Evolutionary conservation across 805 yeast genomes (phyloP).

Genomic region (Lachancea dasiensis): DNA sequence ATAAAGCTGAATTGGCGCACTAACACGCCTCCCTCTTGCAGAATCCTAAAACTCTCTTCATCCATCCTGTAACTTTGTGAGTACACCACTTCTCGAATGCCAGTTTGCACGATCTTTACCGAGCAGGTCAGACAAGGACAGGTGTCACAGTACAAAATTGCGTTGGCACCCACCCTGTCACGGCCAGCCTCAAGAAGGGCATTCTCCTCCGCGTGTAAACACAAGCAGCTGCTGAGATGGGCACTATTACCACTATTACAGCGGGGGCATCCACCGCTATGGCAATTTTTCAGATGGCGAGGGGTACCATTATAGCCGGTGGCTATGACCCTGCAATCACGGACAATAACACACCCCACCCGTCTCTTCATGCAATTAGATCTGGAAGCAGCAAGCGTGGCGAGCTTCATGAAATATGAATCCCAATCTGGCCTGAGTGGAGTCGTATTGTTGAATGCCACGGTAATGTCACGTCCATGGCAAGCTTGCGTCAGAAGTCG

Average conservation of each 20-base stretch:
- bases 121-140: conserved; percentile 97
- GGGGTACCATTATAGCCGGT: conserved; percentile 99
- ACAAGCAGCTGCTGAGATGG: conserved; percentile 74
- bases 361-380: conserved; percentile 96
- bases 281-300: conserved; percentile 77
- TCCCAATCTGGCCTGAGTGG: conserved; percentile 86
- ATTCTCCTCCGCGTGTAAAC: conserved; percentile 96
- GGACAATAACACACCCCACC: conserved; percentile 93
- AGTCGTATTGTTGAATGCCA: conserved; percentile 13
- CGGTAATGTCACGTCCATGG: conserved; percentile 20
- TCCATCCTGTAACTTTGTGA: conserved; percentile 94
- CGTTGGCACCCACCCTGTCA: conserved; percentile 60
- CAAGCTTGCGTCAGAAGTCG: conserved; percentile 1
- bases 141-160: conserved; percentile 85
- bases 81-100: conserved; percentile 86
- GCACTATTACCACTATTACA: conserved; percentile 76
- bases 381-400: conserved; percentile 86
- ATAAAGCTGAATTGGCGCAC: conserved; percentile 51
- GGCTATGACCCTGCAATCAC: conserved; percentile 80
- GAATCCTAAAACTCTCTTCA: conserved; percentile 59
- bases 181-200: conserved; percentile 93
- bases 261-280: conserved; percentile 90
- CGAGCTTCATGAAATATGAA: conserved; percentile 87
- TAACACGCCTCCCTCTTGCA: conserved; percentile 65
- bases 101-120: conserved; percentile 89